These are phyloP conservation scores for Alternaria viburni DNA, from an alignment of 2,329 filamentous ascomycete genomes.

Conservation along the genomic window DNA sequence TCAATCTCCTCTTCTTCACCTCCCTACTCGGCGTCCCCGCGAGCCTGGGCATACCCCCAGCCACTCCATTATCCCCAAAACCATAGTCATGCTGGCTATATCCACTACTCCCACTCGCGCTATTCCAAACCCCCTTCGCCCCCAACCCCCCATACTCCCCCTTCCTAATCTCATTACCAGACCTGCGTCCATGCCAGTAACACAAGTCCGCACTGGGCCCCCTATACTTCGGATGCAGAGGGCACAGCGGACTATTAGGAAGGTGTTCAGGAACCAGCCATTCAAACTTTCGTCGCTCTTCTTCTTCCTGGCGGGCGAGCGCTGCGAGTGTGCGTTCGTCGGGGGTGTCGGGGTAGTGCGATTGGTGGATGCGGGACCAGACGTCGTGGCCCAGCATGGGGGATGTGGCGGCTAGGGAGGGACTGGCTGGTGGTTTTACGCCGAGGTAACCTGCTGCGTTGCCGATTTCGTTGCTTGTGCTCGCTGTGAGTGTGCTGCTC, in stretches of 20 bases:
- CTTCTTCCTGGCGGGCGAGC: constrained; percentile 22
- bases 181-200: constrained; percentile 47
- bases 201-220: constrained; percentile 50
- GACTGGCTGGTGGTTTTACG: constrained; percentile 7
- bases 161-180: constrained; percentile 35
- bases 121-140: background rate
- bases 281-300: constrained; percentile 44
- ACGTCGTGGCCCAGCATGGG: constrained; percentile 13
- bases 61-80: background rate
- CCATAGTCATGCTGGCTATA: background rate
- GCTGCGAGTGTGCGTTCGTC: constrained; percentile 12
- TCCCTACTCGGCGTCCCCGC: background rate
- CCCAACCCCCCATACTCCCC: constrained; percentile 12
- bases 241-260: constrained; percentile 53
- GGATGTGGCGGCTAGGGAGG: background rate
- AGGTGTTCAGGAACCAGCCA: constrained; percentile 54
- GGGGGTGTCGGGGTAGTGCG: background rate
- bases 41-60: background rate
- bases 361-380: constrained; percentile 21
- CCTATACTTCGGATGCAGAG: constrained; percentile 48
- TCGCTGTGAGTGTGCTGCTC: constrained; percentile 1
- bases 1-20: constrained; percentile 23
- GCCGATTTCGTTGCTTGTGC: background rate
- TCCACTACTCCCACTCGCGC: background rate
- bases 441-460: constrained; percentile 11